Conservation (phyloP, 2,329 filamentous ascomycete species). For the Nigrospora osmanthi region DNA sequence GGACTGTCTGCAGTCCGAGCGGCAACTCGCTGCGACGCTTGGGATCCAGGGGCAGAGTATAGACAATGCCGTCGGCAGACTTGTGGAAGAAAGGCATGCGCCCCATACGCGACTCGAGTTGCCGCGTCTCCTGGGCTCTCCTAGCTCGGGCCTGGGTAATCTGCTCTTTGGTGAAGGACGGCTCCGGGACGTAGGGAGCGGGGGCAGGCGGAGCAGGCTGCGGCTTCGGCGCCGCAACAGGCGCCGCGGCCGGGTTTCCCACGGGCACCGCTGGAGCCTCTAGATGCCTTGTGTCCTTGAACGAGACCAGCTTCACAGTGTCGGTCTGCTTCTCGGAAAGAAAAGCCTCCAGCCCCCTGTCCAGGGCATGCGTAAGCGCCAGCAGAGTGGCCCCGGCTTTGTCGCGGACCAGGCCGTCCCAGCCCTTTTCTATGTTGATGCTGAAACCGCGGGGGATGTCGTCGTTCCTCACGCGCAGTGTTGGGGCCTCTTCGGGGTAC, state of each 20-base stretch:
- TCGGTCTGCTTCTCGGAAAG: constrained; percentile 63
- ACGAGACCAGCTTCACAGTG: constrained; percentile 61
- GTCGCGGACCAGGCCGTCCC: constrained; percentile 54
- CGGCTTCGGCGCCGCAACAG: constrained; percentile 3
- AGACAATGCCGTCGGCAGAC: constrained; percentile 61
- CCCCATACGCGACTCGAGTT: constrained; percentile 69
- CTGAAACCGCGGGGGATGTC: constrained; percentile 65
- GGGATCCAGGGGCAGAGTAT: constrained; percentile 63
- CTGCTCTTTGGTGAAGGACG: constrained; percentile 50
- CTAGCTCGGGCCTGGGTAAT: constrained; percentile 54
- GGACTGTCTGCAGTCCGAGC: constrained; percentile 49
- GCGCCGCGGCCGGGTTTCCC: too few species aligned
- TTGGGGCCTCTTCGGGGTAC: constrained; percentile 54
- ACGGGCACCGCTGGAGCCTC: constrained; percentile 11
- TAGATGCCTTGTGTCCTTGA: constrained; percentile 47
- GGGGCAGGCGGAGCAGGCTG: neutral
- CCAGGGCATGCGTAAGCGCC: constrained; percentile 59
- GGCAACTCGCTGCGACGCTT: constrained; percentile 54
- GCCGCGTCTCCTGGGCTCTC: constrained; percentile 58
- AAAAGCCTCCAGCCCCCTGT: constrained; percentile 63
- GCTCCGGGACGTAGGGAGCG: constrained; percentile 29
- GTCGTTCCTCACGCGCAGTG: constrained; percentile 57
- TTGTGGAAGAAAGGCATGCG: constrained; percentile 59
- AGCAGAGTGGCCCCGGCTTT: constrained; percentile 52
- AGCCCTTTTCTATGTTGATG: constrained; percentile 70